phyloP scores from a whole-genome alignment of 257 asterid genomes.

The Solanum paucissectum region DNA sequence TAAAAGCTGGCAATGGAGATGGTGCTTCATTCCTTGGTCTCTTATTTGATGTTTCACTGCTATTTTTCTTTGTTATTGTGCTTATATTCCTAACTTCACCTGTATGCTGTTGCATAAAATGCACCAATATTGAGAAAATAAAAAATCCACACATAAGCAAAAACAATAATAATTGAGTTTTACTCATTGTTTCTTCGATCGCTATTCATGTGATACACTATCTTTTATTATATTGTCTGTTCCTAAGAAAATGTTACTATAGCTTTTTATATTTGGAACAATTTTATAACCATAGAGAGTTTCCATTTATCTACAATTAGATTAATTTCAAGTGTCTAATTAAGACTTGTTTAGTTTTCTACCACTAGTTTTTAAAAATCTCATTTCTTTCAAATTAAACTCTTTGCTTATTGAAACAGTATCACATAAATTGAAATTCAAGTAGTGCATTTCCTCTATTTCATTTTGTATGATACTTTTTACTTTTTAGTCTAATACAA shows the following conservation, averaged over 20 bases:
- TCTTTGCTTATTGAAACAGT: not conserved
- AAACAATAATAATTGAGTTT: not conserved
- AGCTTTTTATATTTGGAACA: not conserved
- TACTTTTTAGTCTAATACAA: not conserved
- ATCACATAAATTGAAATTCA: not conserved
- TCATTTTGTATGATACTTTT: not conserved
- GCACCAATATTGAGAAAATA: not conserved
- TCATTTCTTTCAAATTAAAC: not conserved
- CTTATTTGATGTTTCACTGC: constrained; percentile 39
- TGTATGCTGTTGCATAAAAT: constrained; percentile 14
- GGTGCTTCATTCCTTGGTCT: constrained; percentile 52
- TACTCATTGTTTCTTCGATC: not conserved
- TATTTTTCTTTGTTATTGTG: constrained; percentile 27
- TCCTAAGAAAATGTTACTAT: not conserved
- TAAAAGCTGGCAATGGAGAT: constrained; percentile 62
- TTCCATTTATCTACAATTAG: not conserved
- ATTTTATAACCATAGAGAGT: too few species aligned
- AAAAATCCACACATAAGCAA: not conserved
- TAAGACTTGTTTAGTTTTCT: not conserved
- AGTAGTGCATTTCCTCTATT: rapidly evolving
- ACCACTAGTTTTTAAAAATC: not conserved
- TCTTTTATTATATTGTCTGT: not conserved
- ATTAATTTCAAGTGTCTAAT: not conserved
- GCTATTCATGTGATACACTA: not conserved
- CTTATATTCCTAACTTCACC: constrained; percentile 22